Evolutionary conservation across 495 filamentous ascomycete genomes (phyloP).

Genomic region (Evernia prunastri): DNA sequence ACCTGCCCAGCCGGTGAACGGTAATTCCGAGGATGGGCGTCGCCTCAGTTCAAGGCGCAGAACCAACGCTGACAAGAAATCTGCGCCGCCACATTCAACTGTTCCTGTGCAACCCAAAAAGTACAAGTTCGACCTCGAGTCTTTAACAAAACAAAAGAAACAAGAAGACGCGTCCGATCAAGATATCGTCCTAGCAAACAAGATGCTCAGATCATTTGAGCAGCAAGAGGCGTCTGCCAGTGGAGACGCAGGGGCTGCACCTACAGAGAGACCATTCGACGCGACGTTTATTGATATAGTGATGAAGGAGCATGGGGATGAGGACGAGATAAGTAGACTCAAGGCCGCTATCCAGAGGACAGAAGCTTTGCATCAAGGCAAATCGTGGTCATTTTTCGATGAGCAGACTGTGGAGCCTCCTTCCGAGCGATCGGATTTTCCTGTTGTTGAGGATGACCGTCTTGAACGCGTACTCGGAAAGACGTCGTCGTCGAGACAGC

Average conservation of each 20-base stretch:
- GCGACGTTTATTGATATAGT: slow-evolving; percentile 38
- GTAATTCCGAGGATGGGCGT: background rate
- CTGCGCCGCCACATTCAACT: slow-evolving; percentile 29
- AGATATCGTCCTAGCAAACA: slow-evolving; percentile 47
- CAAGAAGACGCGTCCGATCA: slow-evolving; percentile 53
- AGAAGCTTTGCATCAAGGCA: slow-evolving; percentile 56
- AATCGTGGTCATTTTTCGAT: slow-evolving; percentile 64
- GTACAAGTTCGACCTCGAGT: slow-evolving; percentile 62
- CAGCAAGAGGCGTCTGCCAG: slow-evolving; percentile 27
- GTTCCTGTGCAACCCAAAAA: slow-evolving; percentile 43
- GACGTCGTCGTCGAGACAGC: slow-evolving; percentile 44
- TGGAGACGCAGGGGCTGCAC: slow-evolving; percentile 21
- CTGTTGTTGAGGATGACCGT: slow-evolving; percentile 11
- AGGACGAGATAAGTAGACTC: slow-evolving; percentile 50
- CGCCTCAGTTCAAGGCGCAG: slow-evolving; percentile 7
- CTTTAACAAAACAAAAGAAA: slow-evolving; percentile 53
- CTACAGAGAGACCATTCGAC: slow-evolving; percentile 32
- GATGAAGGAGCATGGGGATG: slow-evolving; percentile 48
- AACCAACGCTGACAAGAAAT: slow-evolving; percentile 6
- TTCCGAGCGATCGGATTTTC: slow-evolving; percentile 4
- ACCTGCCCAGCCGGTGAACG: background rate
- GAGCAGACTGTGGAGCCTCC: slow-evolving; percentile 28
- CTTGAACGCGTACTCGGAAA: slow-evolving; percentile 3
- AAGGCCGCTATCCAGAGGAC: slow-evolving; percentile 68
- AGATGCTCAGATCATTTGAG: slow-evolving; percentile 35